Conservation (phyloP, 441 rosid species). For the Populus hybrid region DNA sequence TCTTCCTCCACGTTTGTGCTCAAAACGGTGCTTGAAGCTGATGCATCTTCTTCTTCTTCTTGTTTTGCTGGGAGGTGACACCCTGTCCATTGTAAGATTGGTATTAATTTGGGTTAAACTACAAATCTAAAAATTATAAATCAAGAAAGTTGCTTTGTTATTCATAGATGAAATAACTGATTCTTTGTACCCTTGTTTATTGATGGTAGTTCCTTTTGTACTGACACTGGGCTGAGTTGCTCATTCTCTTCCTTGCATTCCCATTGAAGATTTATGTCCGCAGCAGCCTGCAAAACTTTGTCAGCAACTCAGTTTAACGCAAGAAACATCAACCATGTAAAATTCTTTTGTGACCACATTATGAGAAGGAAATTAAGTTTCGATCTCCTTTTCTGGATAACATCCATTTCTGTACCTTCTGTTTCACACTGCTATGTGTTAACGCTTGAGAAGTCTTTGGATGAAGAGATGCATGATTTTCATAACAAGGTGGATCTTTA, state of each 20-base stretch:
- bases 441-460: conserved; percentile 8
- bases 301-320: conserved; percentile 6
- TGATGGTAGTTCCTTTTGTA: conserved; percentile 7
- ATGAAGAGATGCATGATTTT: conserved; percentile 2
- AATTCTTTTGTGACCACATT: not conserved
- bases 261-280: conserved; percentile 7
- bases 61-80: not conserved
- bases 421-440: conserved; percentile 9
- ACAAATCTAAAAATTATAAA: not conserved
- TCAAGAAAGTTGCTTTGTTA: not conserved
- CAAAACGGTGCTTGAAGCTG: conserved; percentile 13
- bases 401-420: conserved; percentile 25
- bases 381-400: not conserved
- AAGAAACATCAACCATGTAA: not conserved
- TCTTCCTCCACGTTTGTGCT: conserved; percentile 7
- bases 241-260: conserved; percentile 13
- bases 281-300: conserved; percentile 17
- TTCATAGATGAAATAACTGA: not conserved
- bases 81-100: conserved; percentile 17
- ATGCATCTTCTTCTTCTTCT: conserved; percentile 3
- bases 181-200: conserved; percentile 15
- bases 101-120: not conserved
- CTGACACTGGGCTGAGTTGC: conserved; percentile 15
- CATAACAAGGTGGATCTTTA: not conserved
- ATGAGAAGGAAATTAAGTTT: not conserved